Base-by-base conservation (phyloP, 306 rosid species). In the Quercus wislizeni region DNA sequence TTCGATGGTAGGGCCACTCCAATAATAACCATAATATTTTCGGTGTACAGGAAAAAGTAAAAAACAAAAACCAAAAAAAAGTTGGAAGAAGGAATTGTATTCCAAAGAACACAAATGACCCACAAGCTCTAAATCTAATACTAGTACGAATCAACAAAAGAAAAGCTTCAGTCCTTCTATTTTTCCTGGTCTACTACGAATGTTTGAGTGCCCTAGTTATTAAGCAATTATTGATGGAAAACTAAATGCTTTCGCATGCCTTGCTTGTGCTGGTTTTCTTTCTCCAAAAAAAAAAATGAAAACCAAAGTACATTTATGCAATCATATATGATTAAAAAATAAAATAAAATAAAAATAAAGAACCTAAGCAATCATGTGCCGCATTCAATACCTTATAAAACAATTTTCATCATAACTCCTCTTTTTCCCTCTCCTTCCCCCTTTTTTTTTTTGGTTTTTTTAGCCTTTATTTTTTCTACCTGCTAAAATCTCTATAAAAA, bases 401-500 rank as follows among this genome's bases (percentile, higher is more conserved):
- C 14, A 63, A 63, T 63, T n/a, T 43, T 63, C 69, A 30, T 28
- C 43, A 27, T 62, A 23, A 5, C 12, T 3, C 12, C 33, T 19
- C 31, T 14, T 21, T 12, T 21, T 9, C 5, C 64, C 15, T 20
- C 4, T 21, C 11, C 25, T 20, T 2, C 4, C 12, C 7, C 12
- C 4, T 2, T 2, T n/a, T 57, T 9, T 0, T 21, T 20, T n/a
- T n/a, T 10, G 4, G 0, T n/a, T 21, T 10, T 3, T 4, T 21
- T 0, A 21, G 3, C 9, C 65, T 23, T 20, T 23, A 3, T 59
- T 59, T 12, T 23, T 7, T 27, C 11, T 27, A 12, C 15, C 54
- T 10, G 15, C 17, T 46, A 46, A 46, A 46, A 46, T 46, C 54
- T 43, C 51, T 43, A 43, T 2, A 43, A 10, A 1, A 43, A 43